A percentile compares a stretch with the other conserved stretches of the same genome.
These are phyloP conservation scores for Lodderomyces parapsilosis DNA, from an alignment of 1,139 yeast species.

Conservation along the genomic window DNA sequence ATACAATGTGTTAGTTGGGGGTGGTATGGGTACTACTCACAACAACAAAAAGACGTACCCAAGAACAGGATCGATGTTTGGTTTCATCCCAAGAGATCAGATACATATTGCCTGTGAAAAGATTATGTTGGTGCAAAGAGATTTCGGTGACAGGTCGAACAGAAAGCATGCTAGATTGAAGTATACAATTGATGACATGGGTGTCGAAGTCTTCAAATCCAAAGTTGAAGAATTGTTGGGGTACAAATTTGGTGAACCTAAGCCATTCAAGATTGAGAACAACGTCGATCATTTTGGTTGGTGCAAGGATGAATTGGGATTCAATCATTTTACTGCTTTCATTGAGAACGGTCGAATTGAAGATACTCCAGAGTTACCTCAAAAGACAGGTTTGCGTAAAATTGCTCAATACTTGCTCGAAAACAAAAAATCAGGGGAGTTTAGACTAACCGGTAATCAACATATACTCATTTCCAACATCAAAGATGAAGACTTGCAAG, in stretches of 20 bases:
- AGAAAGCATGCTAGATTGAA: conserved; percentile 98
- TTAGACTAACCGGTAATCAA: conserved; percentile 95
- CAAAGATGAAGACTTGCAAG: conserved; percentile 62
- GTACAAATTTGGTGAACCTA: conserved; percentile 66
- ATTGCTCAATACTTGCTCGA: conserved; percentile 64
- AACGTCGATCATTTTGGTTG: conserved; percentile 94
- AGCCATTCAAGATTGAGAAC: conserved; percentile 74
- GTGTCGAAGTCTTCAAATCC: conserved; percentile 73
- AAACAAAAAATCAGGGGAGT: conserved; percentile 63
- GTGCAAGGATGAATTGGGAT: conserved; percentile 85
- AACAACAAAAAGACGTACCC: conserved; percentile 97
- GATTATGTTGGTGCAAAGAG: conserved; percentile 92
- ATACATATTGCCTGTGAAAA: conserved; percentile 82
- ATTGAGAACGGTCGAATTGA: conserved; percentile 97
- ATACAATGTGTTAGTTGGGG: conserved; percentile 89
- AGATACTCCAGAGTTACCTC: conserved; percentile 87
- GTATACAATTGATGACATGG: conserved; percentile 92
- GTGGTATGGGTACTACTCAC: conserved; percentile 99
- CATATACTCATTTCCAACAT: conserved; percentile 79
- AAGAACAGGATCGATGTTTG: conserved; percentile 85
- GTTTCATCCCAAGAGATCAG: conserved; percentile 68
- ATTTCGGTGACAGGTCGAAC: conserved; percentile 90
- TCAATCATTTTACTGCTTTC: conserved; percentile 89
- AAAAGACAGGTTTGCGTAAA: conserved; percentile 80
- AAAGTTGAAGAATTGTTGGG: conserved; percentile 87